Evolutionary conservation across 176 grass and related monocot species (phyloP).

Genomic region (Thalia dealbata): DNA sequence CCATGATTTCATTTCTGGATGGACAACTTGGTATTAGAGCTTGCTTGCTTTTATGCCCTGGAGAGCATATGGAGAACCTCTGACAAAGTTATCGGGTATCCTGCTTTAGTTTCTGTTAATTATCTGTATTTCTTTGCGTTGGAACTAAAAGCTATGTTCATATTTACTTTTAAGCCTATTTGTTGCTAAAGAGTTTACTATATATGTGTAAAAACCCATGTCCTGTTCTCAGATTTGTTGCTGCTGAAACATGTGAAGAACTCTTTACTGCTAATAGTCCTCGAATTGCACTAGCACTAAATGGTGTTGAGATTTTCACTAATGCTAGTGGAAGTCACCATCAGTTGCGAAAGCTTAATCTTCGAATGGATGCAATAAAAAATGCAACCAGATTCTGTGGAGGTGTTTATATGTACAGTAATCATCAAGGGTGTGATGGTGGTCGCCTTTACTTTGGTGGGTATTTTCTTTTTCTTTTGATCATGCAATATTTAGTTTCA

Average conservation of each 20-base stretch:
- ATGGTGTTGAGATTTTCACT: slow-evolving; percentile 84
- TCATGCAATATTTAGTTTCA: neutral
- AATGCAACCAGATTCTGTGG: slow-evolving; percentile 70
- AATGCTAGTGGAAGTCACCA: slow-evolving; percentile 98
- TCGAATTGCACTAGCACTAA: slow-evolving; percentile 66
- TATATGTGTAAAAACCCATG: no score
- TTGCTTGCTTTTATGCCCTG: neutral
- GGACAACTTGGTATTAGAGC: neutral
- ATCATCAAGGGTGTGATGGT: slow-evolving; percentile 95
- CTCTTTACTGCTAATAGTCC: slow-evolving; percentile 79
- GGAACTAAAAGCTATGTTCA: neutral
- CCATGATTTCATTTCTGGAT: neutral
- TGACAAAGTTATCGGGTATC: neutral
- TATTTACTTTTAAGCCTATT: neutral
- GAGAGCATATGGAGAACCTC: neutral
- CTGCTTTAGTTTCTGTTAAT: neutral
- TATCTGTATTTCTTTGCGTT: neutral
- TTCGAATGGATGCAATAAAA: slow-evolving; percentile 90
- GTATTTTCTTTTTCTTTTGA: slow-evolving; percentile 12
- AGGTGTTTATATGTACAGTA: slow-evolving; percentile 89
- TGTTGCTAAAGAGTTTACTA: neutral
- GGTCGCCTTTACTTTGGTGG: slow-evolving; percentile 91
- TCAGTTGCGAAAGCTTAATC: slow-evolving; percentile 93
- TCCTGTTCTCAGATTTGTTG: slow-evolving; percentile 48
- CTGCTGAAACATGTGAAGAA: slow-evolving; percentile 96